Base-by-base conservation (phyloP, 495 filamentous ascomycete species). In the Penicillium soppii region DNA sequence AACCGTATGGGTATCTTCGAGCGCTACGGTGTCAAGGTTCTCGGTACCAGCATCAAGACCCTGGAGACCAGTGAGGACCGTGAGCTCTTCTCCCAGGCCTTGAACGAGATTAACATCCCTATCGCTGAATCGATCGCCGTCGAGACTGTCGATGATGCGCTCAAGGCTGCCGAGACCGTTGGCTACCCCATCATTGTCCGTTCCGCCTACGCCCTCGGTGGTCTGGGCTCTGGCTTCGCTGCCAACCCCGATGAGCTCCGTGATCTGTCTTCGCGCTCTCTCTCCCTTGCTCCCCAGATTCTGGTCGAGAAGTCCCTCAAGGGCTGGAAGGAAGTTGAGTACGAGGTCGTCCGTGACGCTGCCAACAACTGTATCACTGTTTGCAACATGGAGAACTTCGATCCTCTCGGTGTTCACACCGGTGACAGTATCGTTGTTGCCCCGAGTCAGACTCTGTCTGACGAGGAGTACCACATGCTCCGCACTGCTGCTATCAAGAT, bases 301-400 rank as follows among this genome's bases (percentile, higher is more conserved):
- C 71, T 98, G 54, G 92, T 98, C 36, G 92, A 98, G 78, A 98
- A 98, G 76, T 96, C 92, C n/a, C 84, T 98, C 42, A 97, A 97
- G 75, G 92, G 92, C 60, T 98, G 92, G 92, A 97, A 97, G 73
- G 92, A 97, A 71, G 88, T 96, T 47, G 92, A 97, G 68, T 97
- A 97, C 65, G 92, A 97, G 69, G 92, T 97, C 27, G 92, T 97
- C 30, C 85, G 92, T 50, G 92, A 97, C 70, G 88, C 87, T 38
- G 80, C 84, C 58, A 94, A 97, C 79, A 97, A 97, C 76, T 97
- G 94, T 70, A 97, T 97, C 58, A 97, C 92, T 15, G 92, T 97
- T 38, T 97, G 92, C 78, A 97, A 97, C 76, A 97, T 97, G 92
- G 92, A 97, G 76, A 97, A 97, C 74, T 97, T 97, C 65, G 92